phyloP scores from a whole-genome alignment of 345 rosid genomes.

The Citrus hindsii region DNA sequence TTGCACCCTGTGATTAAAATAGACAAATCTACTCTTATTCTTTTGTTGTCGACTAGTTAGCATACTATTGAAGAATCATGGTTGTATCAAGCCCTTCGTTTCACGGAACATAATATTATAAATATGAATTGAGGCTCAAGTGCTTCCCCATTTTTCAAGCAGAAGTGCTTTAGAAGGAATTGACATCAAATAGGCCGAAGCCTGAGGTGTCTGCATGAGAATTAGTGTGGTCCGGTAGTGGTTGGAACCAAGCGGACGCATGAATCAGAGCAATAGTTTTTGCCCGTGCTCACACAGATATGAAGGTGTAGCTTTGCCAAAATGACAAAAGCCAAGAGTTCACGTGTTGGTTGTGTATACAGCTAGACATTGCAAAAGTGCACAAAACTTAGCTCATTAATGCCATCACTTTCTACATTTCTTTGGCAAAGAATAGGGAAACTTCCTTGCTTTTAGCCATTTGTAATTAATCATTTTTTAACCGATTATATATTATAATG shows the following conservation, averaged over 20 bases:
- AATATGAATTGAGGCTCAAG: background rate
- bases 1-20: background rate
- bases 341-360: slow-evolving; percentile 12
- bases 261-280: background rate
- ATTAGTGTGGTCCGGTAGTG: slow-evolving; percentile 7
- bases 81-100: no score
- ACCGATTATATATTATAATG: no score
- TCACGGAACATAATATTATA: no score
- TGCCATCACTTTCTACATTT: slow-evolving; percentile 8
- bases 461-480: no score
- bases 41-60: background rate
- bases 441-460: background rate
- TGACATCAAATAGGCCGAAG: background rate
- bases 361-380: background rate
- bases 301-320: background rate
- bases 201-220: background rate
- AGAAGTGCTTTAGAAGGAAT: background rate
- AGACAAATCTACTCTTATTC: background rate
- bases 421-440: background rate
- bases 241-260: background rate
- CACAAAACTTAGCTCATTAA: background rate
- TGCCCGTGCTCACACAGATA: background rate
- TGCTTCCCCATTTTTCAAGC: background rate
- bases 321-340: slow-evolving; percentile 6
- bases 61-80: background rate